Evolutionary conservation across 371 early-diverging fungal species (phyloP).

Genomic region (Lichtheimia corymbifera): DNA sequence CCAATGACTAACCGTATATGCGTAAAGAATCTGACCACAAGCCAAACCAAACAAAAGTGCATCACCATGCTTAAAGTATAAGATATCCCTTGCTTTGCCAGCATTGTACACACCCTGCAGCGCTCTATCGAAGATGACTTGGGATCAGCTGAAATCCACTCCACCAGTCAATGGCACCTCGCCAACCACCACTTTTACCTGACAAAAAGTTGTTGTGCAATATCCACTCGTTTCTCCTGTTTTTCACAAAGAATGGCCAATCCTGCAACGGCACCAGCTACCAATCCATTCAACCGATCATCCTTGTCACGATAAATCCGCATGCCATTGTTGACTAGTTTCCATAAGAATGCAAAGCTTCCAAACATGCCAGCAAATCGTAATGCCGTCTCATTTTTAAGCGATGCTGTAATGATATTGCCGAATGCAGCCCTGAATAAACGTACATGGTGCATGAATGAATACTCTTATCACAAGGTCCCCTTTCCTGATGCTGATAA

Average conservation of each 20-base stretch:
- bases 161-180: no score
- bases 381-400: conserved; percentile 51
- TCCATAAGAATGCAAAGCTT: conserved; percentile 74
- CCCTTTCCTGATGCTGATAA: conserved; percentile 1
- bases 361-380: conserved; percentile 79
- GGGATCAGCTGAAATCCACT: neutral
- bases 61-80: conserved; percentile 67
- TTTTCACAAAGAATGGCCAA: conserved; percentile 61
- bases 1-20: conserved; percentile 54
- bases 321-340: conserved; percentile 69
- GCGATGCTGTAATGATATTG: conserved; percentile 43
- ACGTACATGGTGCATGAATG: neutral
- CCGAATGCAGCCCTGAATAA: conserved; percentile 43
- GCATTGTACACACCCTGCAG: conserved; percentile 63
- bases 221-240: conserved; percentile 58
- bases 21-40: conserved; percentile 65
- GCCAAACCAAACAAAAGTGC: conserved; percentile 61
- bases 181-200: conserved; percentile 29
- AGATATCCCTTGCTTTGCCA: conserved; percentile 60
- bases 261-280: conserved; percentile 63
- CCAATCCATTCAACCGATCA: conserved; percentile 61
- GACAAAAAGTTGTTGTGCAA: conserved; percentile 66
- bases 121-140: conserved; percentile 32
- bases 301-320: conserved; percentile 57
- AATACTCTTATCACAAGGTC: neutral